Conservation (phyloP, 108 stramenopile species). For the Fistulifera solaris region DNA sequence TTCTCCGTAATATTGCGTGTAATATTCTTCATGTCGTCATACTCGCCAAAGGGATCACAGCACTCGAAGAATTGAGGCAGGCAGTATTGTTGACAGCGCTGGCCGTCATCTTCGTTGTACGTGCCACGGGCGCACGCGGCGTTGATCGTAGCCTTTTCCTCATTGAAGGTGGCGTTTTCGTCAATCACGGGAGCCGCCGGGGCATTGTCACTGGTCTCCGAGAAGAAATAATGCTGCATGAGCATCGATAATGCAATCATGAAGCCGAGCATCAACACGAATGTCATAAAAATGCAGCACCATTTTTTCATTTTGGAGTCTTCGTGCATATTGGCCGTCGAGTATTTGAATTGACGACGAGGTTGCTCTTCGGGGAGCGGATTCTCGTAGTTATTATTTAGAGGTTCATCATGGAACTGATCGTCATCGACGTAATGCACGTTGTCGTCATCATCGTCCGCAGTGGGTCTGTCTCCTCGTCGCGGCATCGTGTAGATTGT, state of each 20-base stretch:
- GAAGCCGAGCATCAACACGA: constrained; percentile 3
- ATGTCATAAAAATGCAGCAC: constrained; percentile 6
- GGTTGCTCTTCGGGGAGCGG: constrained; percentile 1
- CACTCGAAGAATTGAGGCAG: constrained; percentile 5
- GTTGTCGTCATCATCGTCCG: too few relatives aligned
- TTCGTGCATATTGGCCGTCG: constrained; percentile 7
- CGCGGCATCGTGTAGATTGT: too few relatives aligned
- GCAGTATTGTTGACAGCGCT: constrained; percentile 6
- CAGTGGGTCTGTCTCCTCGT: too few relatives aligned
- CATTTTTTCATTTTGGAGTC: not conserved
- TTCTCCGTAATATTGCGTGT: too few relatives aligned
- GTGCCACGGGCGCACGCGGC: not conserved
- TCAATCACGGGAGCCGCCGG: not conserved
- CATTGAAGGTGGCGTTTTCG: constrained; percentile 5
- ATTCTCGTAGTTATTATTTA: not conserved
- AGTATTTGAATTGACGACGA: constrained; percentile 10
- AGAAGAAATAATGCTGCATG: constrained; percentile 8
- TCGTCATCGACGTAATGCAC: too few relatives aligned
- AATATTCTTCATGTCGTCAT: not conserved
- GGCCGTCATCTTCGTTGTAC: not conserved
- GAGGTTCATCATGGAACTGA: not conserved
- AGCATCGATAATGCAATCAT: constrained; percentile 2
- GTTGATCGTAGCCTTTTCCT: not conserved
- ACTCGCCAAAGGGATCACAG: constrained; percentile 12
- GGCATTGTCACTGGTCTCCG: not conserved